phyloP scores from a whole-genome alignment of 2,329 filamentous ascomycete genomes.

The Didymella pinodella region DNA sequence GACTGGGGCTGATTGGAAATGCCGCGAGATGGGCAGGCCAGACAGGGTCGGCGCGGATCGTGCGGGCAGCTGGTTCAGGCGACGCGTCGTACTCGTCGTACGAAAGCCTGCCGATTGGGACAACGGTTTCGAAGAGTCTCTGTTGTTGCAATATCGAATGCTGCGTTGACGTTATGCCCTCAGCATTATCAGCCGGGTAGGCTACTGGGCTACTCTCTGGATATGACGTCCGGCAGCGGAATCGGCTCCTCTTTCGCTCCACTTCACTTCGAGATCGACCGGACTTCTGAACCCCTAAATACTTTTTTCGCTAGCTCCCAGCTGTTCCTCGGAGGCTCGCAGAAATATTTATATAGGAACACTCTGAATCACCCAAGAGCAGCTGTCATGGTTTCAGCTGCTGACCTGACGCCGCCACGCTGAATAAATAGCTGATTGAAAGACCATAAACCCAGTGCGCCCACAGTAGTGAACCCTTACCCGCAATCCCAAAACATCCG shows the following conservation, averaged over 20 bases:
- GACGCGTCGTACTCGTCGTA: constrained; percentile 22
- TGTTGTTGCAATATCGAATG: constrained; percentile 25
- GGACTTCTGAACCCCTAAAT: constrained; percentile 14
- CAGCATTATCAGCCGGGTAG: constrained; percentile 7
- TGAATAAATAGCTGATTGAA: constrained; percentile 22
- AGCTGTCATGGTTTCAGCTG: constrained; percentile 17
- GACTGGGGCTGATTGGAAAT: constrained; percentile 30
- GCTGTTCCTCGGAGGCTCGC: not conserved
- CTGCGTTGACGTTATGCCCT: constrained; percentile 19
- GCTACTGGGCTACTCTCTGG: constrained; percentile 26
- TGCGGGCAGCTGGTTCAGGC: constrained; percentile 8
- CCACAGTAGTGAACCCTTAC: constrained; percentile 12
- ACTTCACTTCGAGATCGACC: constrained; percentile 10
- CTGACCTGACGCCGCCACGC: constrained; percentile 26
- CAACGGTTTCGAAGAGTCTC: constrained; percentile 12
- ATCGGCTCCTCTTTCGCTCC: constrained; percentile 31
- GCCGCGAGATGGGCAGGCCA: constrained; percentile 9
- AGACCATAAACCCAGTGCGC: constrained; percentile 7
- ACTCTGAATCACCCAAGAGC: constrained; percentile 18
- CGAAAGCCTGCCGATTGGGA: constrained; percentile 21
- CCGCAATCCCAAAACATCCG: constrained; percentile 10
- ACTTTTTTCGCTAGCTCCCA: constrained; percentile 8
- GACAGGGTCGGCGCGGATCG: constrained; percentile 14
- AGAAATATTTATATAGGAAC: constrained; percentile 1
- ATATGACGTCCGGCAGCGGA: constrained; percentile 20